These are phyloP conservation scores for Fusarium lyarnte DNA, from an alignment of 2,329 filamentous ascomycete species.

Conservation along the genomic window DNA sequence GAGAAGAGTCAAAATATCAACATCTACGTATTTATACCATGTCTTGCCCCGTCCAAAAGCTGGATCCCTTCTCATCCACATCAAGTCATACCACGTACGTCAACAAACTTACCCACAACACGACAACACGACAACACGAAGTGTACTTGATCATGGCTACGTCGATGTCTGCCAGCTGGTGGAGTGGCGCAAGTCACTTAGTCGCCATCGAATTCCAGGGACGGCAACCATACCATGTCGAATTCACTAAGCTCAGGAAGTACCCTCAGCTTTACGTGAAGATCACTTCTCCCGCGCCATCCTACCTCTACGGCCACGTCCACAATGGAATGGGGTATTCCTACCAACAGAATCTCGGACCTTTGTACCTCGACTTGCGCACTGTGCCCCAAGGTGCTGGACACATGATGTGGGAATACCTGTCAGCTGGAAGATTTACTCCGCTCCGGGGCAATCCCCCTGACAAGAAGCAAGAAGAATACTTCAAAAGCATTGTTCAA, in stretches of 20 bases:
- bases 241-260: not conserved
- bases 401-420: not conserved
- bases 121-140: not conserved
- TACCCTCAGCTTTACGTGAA: not conserved
- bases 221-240: too few relatives aligned
- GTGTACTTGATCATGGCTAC: not conserved
- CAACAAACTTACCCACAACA: not conserved
- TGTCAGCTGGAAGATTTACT: not conserved
- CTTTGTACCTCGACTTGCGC: not conserved
- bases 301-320: not conserved
- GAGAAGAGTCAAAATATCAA: not conserved
- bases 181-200: not conserved
- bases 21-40: not conserved
- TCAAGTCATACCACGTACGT: too few relatives aligned
- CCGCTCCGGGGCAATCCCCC: not conserved
- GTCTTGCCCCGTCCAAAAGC: not conserved
- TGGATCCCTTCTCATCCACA: too few relatives aligned
- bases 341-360: not conserved
- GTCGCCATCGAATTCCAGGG: not conserved
- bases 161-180: too few relatives aligned
- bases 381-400: not conserved
- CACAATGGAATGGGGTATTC: not conserved
- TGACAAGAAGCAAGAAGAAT: too few relatives aligned
- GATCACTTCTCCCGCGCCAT: not conserved
- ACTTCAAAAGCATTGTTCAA: not conserved